Percentiles rank a stretch among this genome's conserved stretches.
Evolutionary conservation across 306 rosid species (phyloP).

Genomic region (Begonia masoniana): DNA sequence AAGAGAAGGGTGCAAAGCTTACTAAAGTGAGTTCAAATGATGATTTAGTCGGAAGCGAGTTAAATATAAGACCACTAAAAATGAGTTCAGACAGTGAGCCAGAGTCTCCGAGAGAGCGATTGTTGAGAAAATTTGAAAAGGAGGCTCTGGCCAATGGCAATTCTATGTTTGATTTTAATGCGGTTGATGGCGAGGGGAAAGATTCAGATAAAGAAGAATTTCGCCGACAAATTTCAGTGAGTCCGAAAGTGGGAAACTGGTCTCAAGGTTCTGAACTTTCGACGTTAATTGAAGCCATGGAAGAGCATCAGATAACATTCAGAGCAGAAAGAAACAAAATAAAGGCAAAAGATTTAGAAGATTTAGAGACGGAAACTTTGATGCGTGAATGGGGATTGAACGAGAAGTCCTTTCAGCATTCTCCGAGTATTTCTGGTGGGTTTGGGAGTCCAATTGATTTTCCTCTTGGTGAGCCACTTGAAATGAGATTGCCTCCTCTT

Average conservation of each 20-base stretch:
- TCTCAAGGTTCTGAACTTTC: slow-evolving; percentile 24
- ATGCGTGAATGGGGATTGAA: slow-evolving; percentile 80
- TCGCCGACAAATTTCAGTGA: slow-evolving; percentile 12
- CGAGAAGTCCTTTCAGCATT: slow-evolving; percentile 71
- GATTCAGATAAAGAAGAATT: slow-evolving; percentile 22
- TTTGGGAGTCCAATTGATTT: slow-evolving; percentile 60
- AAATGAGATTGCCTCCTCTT: slow-evolving; percentile 49
- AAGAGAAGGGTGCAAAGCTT: slow-evolving; percentile 22
- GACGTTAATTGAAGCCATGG: slow-evolving; percentile 30
- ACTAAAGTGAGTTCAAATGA: slow-evolving; percentile 31
- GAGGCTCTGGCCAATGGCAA: slow-evolving; percentile 53
- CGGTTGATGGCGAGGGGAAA: background rate
- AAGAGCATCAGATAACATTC: slow-evolving; percentile 29
- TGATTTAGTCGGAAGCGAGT: slow-evolving; percentile 49
- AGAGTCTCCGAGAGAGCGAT: slow-evolving; percentile 85
- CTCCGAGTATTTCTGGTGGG: slow-evolving; percentile 41
- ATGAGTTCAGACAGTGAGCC: slow-evolving; percentile 58
- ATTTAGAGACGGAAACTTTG: slow-evolving; percentile 74
- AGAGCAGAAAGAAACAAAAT: slow-evolving; percentile 29
- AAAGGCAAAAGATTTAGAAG: slow-evolving; percentile 58
- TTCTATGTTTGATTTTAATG: slow-evolving; percentile 53
- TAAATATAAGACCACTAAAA: slow-evolving; percentile 39
- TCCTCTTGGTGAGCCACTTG: slow-evolving; percentile 33
- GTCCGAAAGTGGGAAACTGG: slow-evolving; percentile 22
- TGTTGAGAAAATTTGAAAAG: slow-evolving; percentile 72